These are phyloP conservation scores for Trapa incisa DNA, from an alignment of 345 rosid genomes.

Conservation along the genomic window DNA sequence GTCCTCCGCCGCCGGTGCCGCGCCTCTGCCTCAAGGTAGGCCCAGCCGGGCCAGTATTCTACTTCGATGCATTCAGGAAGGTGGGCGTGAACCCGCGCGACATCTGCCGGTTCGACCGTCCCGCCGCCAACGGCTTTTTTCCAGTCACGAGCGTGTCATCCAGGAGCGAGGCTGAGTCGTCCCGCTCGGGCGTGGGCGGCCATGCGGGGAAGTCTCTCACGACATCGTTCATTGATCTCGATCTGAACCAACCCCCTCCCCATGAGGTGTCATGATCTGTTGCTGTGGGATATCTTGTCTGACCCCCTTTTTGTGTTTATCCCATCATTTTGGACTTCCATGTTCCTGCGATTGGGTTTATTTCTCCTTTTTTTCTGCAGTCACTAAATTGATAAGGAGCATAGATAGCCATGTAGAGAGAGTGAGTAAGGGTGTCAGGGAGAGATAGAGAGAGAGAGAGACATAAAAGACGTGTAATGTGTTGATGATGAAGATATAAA, in stretches of 20 bases:
- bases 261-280: conserved; percentile 14
- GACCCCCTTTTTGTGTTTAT: background rate
- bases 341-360: background rate
- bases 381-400: background rate
- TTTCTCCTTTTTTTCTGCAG: background rate
- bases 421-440: background rate
- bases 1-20: conserved; percentile 5
- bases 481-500: conserved; percentile 2
- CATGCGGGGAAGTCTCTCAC: background rate
- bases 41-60: conserved; percentile 10
- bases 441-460: background rate
- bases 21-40: background rate
- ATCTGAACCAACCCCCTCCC: conserved; percentile 27
- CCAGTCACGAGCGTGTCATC: conserved; percentile 1
- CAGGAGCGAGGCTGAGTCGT: conserved; percentile 12
- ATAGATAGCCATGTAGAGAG: conserved; percentile 6
- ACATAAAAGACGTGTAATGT: conserved; percentile 1
- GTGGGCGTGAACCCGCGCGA: background rate
- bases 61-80: conserved; percentile 17
- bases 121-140: background rate
- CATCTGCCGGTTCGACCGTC: conserved; percentile 9
- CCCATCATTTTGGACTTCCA: conserved; percentile 1
- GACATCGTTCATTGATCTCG: conserved; percentile 13
- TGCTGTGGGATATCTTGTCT: background rate
- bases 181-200: conserved; percentile 1